Conservation (phyloP, 371 early-diverging fungal species). For the Lichtheimia corymbifera region DNA sequence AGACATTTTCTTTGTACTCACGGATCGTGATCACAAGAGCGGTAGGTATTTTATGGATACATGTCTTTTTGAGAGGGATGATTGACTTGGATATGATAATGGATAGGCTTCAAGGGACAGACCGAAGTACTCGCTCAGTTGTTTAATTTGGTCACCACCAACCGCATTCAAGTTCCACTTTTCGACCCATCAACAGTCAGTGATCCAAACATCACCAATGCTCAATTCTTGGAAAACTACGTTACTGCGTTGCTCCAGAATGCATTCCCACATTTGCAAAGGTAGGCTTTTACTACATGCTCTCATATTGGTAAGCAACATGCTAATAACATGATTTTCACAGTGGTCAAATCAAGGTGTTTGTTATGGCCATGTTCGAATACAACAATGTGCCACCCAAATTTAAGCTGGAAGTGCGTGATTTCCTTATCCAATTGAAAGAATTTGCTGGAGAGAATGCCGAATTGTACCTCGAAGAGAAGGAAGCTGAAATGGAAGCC, state of each 20-base stretch:
- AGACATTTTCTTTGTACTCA: slow-evolving; percentile 95
- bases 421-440: slow-evolving; percentile 96
- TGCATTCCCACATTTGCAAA: slow-evolving; percentile 92
- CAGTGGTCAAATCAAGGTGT: slow-evolving; percentile 82
- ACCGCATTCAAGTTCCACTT: slow-evolving; percentile 81
- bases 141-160: slow-evolving; percentile 82
- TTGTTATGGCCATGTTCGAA: slow-evolving; percentile 87
- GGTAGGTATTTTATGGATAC: slow-evolving; percentile 52
- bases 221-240: slow-evolving; percentile 77
- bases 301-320: no score
- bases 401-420: slow-evolving; percentile 93
- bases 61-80: not conserved
- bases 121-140: slow-evolving; percentile 86
- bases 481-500: slow-evolving; percentile 83
- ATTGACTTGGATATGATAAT: not conserved
- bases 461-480: slow-evolving; percentile 90
- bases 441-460: slow-evolving; percentile 93
- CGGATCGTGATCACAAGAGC: slow-evolving; percentile 96
- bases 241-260: slow-evolving; percentile 77
- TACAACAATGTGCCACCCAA: slow-evolving; percentile 72
- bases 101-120: slow-evolving; percentile 81
- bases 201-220: slow-evolving; percentile 79
- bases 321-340: no score
- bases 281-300: slow-evolving; percentile 32
- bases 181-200: slow-evolving; percentile 70